Conservation (phyloP, 805 yeast genomes). For the Barnettozyma botsteinii region DNA sequence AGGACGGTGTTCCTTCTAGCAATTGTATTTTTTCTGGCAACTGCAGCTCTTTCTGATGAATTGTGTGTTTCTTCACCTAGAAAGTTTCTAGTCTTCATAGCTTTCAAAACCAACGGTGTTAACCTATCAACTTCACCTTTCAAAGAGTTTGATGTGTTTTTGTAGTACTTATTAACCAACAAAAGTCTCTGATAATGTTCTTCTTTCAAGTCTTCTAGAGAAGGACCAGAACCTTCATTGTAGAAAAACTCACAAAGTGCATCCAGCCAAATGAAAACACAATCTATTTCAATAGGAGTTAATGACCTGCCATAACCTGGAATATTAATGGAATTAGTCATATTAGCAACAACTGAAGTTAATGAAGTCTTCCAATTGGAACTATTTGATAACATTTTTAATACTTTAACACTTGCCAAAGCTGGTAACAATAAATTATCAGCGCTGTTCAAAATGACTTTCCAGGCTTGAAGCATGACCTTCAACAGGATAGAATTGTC, state of each 20-base stretch:
- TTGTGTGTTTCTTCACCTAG: conserved; percentile 30
- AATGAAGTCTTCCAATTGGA: conserved; percentile 37
- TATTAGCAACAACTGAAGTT: conserved; percentile 45
- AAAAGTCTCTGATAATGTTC: conserved; percentile 59
- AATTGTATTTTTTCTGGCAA: conserved; percentile 32
- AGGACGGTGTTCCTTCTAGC: conserved; percentile 61
- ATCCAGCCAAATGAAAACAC: conserved; percentile 65
- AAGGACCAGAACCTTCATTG: conserved; percentile 77
- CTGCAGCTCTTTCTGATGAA: conserved; percentile 21
- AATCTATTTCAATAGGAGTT: conserved; percentile 55
- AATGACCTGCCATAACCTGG: conserved; percentile 51
- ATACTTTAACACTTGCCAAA: conserved; percentile 38
- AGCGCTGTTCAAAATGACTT: conserved; percentile 58
- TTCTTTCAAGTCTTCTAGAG: conserved; percentile 55
- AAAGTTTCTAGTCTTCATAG: conserved; percentile 43
- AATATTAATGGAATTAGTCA: conserved; percentile 30
- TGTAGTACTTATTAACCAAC: conserved; percentile 61
- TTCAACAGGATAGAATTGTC: conserved; percentile 49
- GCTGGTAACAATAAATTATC: conserved; percentile 74
- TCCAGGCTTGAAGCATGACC: conserved; percentile 80
- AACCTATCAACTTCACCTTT: conserved; percentile 54
- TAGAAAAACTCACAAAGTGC: conserved; percentile 72
- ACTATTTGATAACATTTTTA: conserved; percentile 25
- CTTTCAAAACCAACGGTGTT: conserved; percentile 47
- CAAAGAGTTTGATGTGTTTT: conserved; percentile 40